Conservation (phyloP, 257 asterid species). For the Solanum chmielewskii region DNA sequence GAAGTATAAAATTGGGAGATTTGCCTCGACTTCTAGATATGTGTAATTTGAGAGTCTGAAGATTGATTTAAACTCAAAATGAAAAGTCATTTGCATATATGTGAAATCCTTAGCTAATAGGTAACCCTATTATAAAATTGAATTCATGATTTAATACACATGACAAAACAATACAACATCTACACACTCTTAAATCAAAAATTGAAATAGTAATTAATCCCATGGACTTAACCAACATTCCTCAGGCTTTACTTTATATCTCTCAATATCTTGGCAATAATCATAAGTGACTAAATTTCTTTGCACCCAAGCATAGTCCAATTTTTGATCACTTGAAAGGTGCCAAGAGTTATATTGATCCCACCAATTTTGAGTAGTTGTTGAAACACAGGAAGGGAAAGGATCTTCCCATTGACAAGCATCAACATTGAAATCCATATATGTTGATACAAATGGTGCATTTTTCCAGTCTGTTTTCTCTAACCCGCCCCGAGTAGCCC, state of each 20-base stretch:
- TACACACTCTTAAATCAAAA: neutral
- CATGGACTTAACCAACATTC: constrained; percentile 79
- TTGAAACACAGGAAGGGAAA: constrained; percentile 68
- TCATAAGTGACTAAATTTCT: constrained; percentile 83
- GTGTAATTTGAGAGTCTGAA: neutral
- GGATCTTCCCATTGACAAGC: constrained; percentile 92
- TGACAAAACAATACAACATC: neutral
- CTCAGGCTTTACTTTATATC: constrained; percentile 54
- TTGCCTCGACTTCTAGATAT: neutral
- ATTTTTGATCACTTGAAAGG: constrained; percentile 44
- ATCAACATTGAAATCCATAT: constrained; percentile 59
- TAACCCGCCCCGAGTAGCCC: constrained; percentile 93
- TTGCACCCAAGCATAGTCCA: constrained; percentile 74
- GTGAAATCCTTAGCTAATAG: neutral
- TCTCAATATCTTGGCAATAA: constrained; percentile 56
- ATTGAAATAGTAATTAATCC: constrained; percentile 15
- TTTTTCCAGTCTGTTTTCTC: constrained; percentile 88
- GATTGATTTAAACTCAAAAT: neutral
- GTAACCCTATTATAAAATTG: neutral
- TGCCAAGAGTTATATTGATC: constrained; percentile 85
- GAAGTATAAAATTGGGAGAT: neutral
- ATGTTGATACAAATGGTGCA: constrained; percentile 87
- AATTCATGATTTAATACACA: neutral
- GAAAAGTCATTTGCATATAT: neutral
- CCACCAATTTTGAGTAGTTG: constrained; percentile 86